Base-by-base conservation (phyloP, 2,329 filamentous ascomycete species). In the Colletotrichum acutatum region DNA sequence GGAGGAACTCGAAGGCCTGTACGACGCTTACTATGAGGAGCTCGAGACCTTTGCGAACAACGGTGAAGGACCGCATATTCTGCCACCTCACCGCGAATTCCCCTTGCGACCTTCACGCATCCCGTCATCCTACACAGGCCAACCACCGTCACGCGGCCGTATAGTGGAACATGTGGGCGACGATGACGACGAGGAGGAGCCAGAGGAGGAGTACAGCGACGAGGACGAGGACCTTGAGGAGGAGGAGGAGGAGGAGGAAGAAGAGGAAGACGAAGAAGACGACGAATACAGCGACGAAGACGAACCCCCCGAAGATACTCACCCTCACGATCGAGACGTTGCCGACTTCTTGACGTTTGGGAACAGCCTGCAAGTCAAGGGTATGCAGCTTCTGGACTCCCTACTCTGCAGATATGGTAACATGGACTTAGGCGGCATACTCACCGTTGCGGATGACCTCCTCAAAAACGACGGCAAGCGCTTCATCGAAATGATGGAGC, bases 401-500 rank as follows among this genome's bases (percentile, higher is more conserved):
- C 80, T 83, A 78, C 80, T 84, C 76, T 80, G 77, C 81, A 81
- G 79, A 82, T 81, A 84, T 85, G 84, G 83, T 85, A 85, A 84
- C 83, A 83, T 83, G 82, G 82, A 83, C 79, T 83, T 89, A 95
- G 95, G 97, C 87, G 97, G 97, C 81, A 98, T 99, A 84, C 91
- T 99, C 82, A 99, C 97, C 77, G 97, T 99, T 80, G 97, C 97
- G 82, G 97, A 99, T 87, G 97, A 99, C 85, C 89, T 99, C 76
- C 90, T 99, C 75, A 98, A 98, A 84, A 99, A 99, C 84, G 97
- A 99, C 83, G 97, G 97, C 79, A 98, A 97, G 84, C 97, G 98
- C 81, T 99, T 99, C 86, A 99, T 99, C 84, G 97, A 99, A 83
- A 99, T 99, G 97, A 99, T 99, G 97, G 97, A 99, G 83, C 96